phyloP scores from a whole-genome alignment of 768 basidiomycete species.

The Pisolithus orientalis region DNA sequence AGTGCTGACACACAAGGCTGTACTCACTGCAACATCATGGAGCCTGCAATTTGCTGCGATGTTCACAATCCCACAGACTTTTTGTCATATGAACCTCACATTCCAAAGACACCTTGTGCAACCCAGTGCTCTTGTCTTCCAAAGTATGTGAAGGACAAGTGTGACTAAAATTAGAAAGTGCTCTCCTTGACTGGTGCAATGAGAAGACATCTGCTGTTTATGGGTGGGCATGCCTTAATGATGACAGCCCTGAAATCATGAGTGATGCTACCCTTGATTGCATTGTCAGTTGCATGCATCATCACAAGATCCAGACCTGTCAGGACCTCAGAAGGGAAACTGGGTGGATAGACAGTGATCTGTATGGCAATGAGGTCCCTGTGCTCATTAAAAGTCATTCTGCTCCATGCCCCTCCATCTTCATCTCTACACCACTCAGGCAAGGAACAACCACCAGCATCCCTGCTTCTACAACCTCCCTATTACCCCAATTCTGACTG shows the following conservation, averaged over 20 bases:
- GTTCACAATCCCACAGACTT: conserved; percentile 14
- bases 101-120: not conserved
- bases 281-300: conserved; percentile 22
- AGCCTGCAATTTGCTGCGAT: conserved; percentile 18
- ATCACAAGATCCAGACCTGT: not conserved
- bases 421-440: not conserved
- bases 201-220: conserved; percentile 1
- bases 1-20: conserved; percentile 6
- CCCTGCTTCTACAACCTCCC: not conserved
- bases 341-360: conserved; percentile 8
- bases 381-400: not conserved
- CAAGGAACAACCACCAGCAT: not conserved
- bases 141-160: conserved; percentile 1
- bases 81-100: not conserved
- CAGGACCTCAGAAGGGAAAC: conserved; percentile 18
- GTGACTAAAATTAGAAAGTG: not conserved
- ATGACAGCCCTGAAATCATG: conserved; percentile 13
- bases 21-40: conserved; percentile 6
- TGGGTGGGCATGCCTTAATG: conserved; percentile 1
- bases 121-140: not conserved
- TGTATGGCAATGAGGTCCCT: not conserved
- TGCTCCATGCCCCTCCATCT: not conserved
- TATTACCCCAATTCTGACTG: too few species aligned
- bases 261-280: conserved; percentile 8
- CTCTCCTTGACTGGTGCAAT: conserved; percentile 11